Evolutionary conservation across 2,329 filamentous ascomycete species (phyloP).

Genomic region (Didymella pinodella): DNA sequence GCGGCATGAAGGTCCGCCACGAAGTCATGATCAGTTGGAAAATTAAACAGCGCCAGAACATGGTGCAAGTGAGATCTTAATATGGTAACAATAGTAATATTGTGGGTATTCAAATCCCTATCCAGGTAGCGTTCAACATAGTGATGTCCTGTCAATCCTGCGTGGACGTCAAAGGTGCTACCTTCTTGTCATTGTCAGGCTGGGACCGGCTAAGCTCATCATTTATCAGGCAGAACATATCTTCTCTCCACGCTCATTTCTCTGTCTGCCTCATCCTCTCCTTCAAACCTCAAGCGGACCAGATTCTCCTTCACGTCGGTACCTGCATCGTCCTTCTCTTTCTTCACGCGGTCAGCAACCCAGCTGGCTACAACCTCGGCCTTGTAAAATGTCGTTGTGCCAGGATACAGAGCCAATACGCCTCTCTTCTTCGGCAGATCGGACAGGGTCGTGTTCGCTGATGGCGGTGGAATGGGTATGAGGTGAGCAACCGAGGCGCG

Average conservation of each 20-base stretch:
- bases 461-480: conserved; percentile 54
- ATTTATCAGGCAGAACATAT: conserved; percentile 56
- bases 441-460: conserved; percentile 51
- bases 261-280: conserved; percentile 56
- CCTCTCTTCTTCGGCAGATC: conserved; percentile 53
- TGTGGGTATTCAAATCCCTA: background rate
- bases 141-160: background rate
- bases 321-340: conserved; percentile 52
- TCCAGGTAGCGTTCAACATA: background rate
- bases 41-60: background rate
- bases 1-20: background rate
- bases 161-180: background rate
- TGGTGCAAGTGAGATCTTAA: no score
- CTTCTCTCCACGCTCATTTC: conserved; percentile 60
- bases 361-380: conserved; percentile 58
- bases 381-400: conserved; percentile 63
- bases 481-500: conserved; percentile 58
- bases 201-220: background rate
- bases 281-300: conserved; percentile 58
- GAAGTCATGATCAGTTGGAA: background rate
- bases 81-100: background rate
- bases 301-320: conserved; percentile 49
- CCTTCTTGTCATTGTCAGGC: background rate
- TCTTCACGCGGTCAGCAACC: conserved; percentile 45
- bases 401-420: conserved; percentile 61